phyloP scores from a whole-genome alignment of 306 rosid genomes.

The Rosa chinensis region DNA sequence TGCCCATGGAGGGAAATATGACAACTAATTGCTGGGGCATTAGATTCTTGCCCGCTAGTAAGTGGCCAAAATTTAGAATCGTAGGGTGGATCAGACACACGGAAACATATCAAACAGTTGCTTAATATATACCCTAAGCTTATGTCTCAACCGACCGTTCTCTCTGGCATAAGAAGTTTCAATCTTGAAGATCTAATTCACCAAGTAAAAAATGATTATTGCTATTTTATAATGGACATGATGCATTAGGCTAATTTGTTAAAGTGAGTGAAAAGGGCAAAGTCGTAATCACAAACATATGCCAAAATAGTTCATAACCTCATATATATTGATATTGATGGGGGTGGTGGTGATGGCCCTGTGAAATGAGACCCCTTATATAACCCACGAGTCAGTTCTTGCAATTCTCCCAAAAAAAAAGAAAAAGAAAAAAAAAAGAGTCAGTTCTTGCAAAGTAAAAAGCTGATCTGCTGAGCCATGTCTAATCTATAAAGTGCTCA shows the following conservation, averaged over 20 bases:
- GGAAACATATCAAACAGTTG: conserved; percentile 1
- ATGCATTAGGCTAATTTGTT: neutral
- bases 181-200: neutral
- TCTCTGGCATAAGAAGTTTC: neutral
- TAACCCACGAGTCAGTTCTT: conserved; percentile 6
- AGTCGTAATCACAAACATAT: neutral
- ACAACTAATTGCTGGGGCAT: neutral
- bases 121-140: neutral
- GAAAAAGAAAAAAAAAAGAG: too few relatives aligned
- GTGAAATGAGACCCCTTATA: neutral
- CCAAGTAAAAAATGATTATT: neutral
- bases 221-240: neutral
- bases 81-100: neutral
- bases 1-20: neutral
- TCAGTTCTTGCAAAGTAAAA: neutral
- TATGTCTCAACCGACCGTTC: conserved; percentile 5
- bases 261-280: neutral
- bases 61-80: conserved; percentile 9
- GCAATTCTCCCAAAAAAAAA: neutral
- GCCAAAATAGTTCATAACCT: neutral
- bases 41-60: conserved; percentile 1
- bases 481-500: neutral
- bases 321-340: conserved; percentile 1
- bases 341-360: neutral
- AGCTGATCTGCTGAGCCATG: neutral